phyloP scores from a whole-genome alignment of 306 rosid genomes.

The Cucurbita argyrosperma region DNA sequence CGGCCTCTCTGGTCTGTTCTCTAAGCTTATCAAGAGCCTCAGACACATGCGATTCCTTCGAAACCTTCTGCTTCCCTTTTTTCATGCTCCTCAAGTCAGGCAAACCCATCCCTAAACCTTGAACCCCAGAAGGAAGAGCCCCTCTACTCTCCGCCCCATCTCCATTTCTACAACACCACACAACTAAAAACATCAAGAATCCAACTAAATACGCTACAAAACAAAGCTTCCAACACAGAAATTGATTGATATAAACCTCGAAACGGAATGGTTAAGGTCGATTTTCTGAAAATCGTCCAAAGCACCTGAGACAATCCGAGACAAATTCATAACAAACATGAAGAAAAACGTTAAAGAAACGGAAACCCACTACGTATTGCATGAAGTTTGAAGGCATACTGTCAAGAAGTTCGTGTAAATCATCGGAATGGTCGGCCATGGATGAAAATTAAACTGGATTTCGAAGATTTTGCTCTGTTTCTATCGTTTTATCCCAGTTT shows the following conservation, averaged over 20 bases:
- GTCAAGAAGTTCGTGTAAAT: constrained; percentile 77
- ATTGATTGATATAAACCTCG: constrained; percentile 25
- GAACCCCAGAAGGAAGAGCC: constrained; percentile 46
- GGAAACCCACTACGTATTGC: not conserved
- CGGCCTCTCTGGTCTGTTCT: constrained; percentile 71
- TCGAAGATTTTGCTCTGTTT: not conserved
- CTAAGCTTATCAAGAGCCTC: constrained; percentile 75
- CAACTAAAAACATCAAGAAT: not conserved
- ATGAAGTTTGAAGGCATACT: constrained; percentile 22
- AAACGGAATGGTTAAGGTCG: constrained; percentile 34
- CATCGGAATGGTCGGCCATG: constrained; percentile 57
- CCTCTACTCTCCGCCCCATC: constrained; percentile 16
- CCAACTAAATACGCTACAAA: not conserved
- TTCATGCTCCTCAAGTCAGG: constrained; percentile 72
- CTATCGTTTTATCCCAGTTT: not conserved
- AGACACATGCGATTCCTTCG: constrained; percentile 56
- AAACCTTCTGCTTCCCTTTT: constrained; percentile 57
- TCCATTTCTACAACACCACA: constrained; percentile 14
- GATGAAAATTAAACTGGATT: constrained; percentile 5
- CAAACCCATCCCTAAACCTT: constrained; percentile 74
- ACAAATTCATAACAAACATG: not conserved
- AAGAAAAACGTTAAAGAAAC: not conserved
- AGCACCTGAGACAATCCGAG: constrained; percentile 52
- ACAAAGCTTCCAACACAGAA: not conserved
- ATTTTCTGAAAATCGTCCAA: constrained; percentile 80